Evolutionary conservation across 164 flowering plant species (phyloP), one percentile per base, ranked within the genome.

Genomic region (Dillenia turbinata): DNA sequence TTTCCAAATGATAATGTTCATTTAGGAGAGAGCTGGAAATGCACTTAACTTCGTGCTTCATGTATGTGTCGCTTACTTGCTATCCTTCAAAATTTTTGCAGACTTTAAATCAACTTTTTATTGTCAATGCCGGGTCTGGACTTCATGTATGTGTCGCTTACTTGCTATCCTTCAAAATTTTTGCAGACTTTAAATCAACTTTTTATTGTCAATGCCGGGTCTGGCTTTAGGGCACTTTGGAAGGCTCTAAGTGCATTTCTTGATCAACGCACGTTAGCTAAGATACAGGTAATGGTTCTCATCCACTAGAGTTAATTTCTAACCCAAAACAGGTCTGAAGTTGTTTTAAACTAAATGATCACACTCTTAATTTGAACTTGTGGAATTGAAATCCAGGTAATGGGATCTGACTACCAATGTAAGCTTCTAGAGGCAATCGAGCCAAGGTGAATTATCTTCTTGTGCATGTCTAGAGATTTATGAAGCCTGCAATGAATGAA

Each of bases 161-260:
- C 40, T 33, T 33, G 40, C 5, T 33, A 33, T 33, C 40, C 40
- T 33, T 4, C 40, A 33, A 33, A 33, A 45, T 52, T 65, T 50
- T 58, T 52, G 14, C 87, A 87, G 93, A 85, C 93, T 60, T 76
- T 87, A 17, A 72, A 81, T 68, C 77, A 47, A 54, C 77, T 87
- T 17, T 87, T 83, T 66, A 81, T 87, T 54, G 64, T 87, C 46
- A 87, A 87, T 78, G 93, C 93, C 61, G 89, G 89, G 69, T 76
- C 88, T 63, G 89, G 84, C 15, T 87, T 87, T 74, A 79, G 68
- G 73, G 76, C 75, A 55, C 76, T 87, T 14, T 87, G 93, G 93
- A 79, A 66, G 73, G 86, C 71, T 15, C 58, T 85, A 47, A 83
- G 57, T 73, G 73, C 83, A 16, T 85, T 87, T 79, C 65, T 87